phyloP scores from a whole-genome alignment of 2,329 filamentous ascomycete species.

The Alternaria triticina region DNA sequence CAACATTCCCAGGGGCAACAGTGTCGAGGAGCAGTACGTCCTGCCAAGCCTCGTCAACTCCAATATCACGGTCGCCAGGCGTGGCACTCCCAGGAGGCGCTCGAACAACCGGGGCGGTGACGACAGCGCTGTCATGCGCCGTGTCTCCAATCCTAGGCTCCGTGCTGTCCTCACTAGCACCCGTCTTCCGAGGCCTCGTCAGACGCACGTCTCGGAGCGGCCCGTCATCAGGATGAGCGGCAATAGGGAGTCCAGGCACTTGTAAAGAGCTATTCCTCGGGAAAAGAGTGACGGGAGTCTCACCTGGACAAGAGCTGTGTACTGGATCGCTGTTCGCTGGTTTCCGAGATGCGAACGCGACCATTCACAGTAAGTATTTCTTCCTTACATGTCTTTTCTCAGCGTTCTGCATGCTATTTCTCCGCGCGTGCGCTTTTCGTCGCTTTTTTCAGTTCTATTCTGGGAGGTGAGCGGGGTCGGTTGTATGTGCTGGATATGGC shows the following conservation, averaged over 20 bases:
- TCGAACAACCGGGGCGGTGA: neutral
- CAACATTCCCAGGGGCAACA: neutral
- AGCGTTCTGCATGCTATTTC: neutral
- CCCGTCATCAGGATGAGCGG: neutral
- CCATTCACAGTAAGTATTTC: neutral
- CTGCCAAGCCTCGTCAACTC: neutral
- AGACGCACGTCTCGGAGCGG: neutral
- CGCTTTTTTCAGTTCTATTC: neutral
- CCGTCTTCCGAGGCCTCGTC: no score
- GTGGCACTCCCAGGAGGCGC: neutral
- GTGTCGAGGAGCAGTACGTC: neutral
- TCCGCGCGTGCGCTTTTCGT: neutral
- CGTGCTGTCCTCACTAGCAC: conserved; percentile 17
- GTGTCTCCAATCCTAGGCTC: conserved; percentile 25
- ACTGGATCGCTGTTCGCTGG: neutral
- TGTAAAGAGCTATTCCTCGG: neutral
- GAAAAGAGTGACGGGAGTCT: neutral
- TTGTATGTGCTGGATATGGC: neutral
- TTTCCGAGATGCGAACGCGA: neutral
- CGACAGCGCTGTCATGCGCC: conserved; percentile 19
- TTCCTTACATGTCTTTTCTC: neutral
- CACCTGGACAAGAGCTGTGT: neutral
- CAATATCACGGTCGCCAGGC: conserved; percentile 1
- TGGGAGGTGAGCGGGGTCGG: neutral
- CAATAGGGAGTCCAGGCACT: neutral